Evolutionary conservation across 2,329 filamentous ascomycete species (phyloP).

Genomic region (Neonectria magnoliae): DNA sequence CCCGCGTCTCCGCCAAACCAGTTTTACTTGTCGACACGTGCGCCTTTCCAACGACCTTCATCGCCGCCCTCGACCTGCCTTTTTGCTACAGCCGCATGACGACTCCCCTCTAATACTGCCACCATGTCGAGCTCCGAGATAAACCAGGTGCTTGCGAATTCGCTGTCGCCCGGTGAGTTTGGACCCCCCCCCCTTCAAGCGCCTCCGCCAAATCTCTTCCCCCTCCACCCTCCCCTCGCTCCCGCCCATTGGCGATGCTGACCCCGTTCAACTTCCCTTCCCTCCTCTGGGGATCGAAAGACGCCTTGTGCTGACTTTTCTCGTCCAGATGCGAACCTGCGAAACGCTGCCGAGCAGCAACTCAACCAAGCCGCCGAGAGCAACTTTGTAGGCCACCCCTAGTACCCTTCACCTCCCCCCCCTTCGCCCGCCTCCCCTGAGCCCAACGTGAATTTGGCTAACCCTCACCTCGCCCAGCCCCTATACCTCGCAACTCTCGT

Average conservation of each 20-base stretch:
- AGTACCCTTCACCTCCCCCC: constrained; percentile 23
- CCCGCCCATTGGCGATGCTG: constrained; percentile 24
- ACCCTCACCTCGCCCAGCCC: constrained; percentile 66
- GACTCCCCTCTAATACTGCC: constrained; percentile 49
- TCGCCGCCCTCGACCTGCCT: constrained; percentile 35
- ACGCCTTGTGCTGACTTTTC: constrained; percentile 49
- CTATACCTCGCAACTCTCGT: constrained; percentile 93
- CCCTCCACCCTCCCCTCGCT: constrained; percentile 23
- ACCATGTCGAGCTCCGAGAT: constrained; percentile 86
- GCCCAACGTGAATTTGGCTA: constrained; percentile 32
- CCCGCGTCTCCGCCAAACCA: constrained; percentile 44
- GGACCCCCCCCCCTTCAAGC: not conserved
- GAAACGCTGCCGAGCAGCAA: constrained; percentile 93
- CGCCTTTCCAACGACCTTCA: not conserved
- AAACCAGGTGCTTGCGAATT: constrained; percentile 97
- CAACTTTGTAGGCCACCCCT: constrained; percentile 80
- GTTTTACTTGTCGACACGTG: constrained; percentile 44
- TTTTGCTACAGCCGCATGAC: constrained; percentile 49
- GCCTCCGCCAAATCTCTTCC: constrained; percentile 21
- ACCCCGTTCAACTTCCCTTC: constrained; percentile 17
- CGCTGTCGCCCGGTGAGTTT: constrained; percentile 87
- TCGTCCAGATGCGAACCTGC: constrained; percentile 81
- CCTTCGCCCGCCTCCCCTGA: constrained; percentile 28
- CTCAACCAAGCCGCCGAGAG: constrained; percentile 90
- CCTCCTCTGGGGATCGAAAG: constrained; percentile 16